Evolutionary conservation across 768 basidiomycete species (phyloP).

Genomic region (Lactarius vividus): DNA sequence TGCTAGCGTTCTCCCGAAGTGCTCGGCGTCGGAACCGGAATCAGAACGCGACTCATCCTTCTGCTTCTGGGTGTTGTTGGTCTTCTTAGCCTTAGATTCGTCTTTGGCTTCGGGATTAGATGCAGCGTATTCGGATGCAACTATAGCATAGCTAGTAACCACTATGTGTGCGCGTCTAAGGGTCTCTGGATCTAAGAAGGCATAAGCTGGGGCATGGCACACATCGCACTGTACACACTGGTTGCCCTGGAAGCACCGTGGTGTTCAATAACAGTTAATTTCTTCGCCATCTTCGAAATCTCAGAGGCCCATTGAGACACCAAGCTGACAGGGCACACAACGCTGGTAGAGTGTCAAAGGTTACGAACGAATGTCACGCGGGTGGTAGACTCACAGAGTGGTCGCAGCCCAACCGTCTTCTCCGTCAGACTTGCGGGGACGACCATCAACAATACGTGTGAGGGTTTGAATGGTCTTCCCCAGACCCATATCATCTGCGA

Average conservation of each 20-base stretch:
- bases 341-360: conserved; percentile 43
- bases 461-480: conserved; percentile 93
- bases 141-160: conserved; percentile 83
- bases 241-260: conserved; percentile 75
- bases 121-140: conserved; percentile 72
- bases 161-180: conserved; percentile 65
- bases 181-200: conserved; percentile 48
- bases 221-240: conserved; percentile 41
- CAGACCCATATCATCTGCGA: conserved; percentile 89
- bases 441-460: conserved; percentile 80
- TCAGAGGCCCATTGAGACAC: conserved; percentile 92
- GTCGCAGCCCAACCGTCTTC: conserved; percentile 67
- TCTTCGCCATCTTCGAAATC: conserved; percentile 65
- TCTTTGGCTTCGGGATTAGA: conserved; percentile 52
- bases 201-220: background rate
- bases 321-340: conserved; percentile 84
- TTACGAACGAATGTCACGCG: background rate
- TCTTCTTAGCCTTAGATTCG: conserved; percentile 47
- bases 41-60: conserved; percentile 32
- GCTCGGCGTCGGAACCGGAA: conserved; percentile 41
- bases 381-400: conserved; percentile 55
- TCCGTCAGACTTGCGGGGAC: conserved; percentile 64
- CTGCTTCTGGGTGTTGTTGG: conserved; percentile 32
- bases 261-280: conserved; percentile 73
- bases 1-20: conserved; percentile 45